Base-by-base conservation (phyloP, 164 flowering plant genomes). In the Brasenia schreberi region DNA sequence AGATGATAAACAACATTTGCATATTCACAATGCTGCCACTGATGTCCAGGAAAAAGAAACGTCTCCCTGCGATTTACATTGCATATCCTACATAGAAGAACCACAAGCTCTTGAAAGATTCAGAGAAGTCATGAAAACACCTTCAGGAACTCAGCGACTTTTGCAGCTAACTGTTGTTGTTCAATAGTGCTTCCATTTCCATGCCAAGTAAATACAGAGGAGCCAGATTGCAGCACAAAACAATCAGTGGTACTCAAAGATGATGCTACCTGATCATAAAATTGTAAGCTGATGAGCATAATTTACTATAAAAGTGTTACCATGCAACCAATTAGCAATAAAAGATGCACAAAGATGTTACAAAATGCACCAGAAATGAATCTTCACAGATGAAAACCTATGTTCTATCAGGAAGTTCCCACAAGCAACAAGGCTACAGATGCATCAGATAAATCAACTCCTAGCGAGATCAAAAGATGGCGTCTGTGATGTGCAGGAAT, bases 121-220 rank as follows among this genome's bases (percentile, higher is more conserved):
- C 9, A 12, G 12, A 49, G 5, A 49, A 33, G 39, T 33, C 53
- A 9, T 9, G 56, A 49, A 33, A 63, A 42, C 69, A 90, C 99
- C 94, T 90, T 95, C 78, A 95, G 80, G 79, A 90, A 86, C 53
- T 92, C 97, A 53, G 96, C 98, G 78, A 90, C 73, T 77, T 87
- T 87, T 63, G 87, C 89, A 64, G 87, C 89, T 62, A 87, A 73
- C 72, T 92, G 91, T 70, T 95, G 99, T 81, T 95, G 98, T 82
- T 95, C 98, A 64, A 74, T 72, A 19, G 91, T 79, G 76, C 97
- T 82, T 61, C 84, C 88, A 74, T 81, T 92, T 71, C 99, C 99
- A 70, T 92, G 96, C 99, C 99, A 95, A 42, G 72, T 78, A 77
- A 92, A 92, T 59, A 86, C 43, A 70, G 98, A 78, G 59, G 96